Evolutionary conservation across 1,139 yeast genomes (phyloP).

Genomic region (Kurtzmaniella quercitrusa): DNA sequence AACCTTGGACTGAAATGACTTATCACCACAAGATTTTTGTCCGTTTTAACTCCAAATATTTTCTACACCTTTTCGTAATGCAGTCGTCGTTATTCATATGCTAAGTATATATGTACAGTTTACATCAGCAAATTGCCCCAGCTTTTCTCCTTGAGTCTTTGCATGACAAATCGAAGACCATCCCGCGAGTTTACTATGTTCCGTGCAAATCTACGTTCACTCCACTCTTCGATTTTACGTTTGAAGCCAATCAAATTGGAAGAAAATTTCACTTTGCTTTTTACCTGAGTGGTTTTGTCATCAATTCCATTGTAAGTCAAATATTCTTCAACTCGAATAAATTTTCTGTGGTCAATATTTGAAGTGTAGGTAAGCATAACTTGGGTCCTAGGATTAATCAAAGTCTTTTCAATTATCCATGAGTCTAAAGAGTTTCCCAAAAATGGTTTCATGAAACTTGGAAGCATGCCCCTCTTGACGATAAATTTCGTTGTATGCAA

Average conservation of each 20-base stretch:
- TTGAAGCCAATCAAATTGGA: slow-evolving; percentile 70
- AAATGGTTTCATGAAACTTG: slow-evolving; percentile 74
- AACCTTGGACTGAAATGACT: too few relatives aligned
- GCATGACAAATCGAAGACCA: slow-evolving; percentile 81
- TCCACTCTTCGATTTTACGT: slow-evolving; percentile 79
- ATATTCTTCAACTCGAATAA: slow-evolving; percentile 77
- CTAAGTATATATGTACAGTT: slow-evolving; percentile 1
- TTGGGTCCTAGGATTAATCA: slow-evolving; percentile 60
- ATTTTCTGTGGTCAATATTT: slow-evolving; percentile 80
- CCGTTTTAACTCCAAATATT: too few relatives aligned
- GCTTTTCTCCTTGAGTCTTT: slow-evolving; percentile 27
- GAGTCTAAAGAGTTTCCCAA: slow-evolving; percentile 70
- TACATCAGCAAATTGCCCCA: slow-evolving; percentile 1
- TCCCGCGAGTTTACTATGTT: slow-evolving; percentile 64
- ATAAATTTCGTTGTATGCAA: slow-evolving; percentile 73
- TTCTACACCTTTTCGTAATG: neutral
- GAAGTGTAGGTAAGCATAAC: slow-evolving; percentile 70
- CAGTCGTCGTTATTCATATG: neutral
- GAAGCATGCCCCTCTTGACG: slow-evolving; percentile 76
- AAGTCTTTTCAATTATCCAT: slow-evolving; percentile 80
- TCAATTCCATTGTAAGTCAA: slow-evolving; percentile 39
- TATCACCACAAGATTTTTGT: too few relatives aligned
- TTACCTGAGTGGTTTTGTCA: slow-evolving; percentile 33
- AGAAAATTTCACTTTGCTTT: slow-evolving; percentile 62
- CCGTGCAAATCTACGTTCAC: slow-evolving; percentile 63